Evolutionary conservation across 2,329 filamentous ascomycete species (phyloP), one percentile per base, ranked within the genome.

Genomic region (Aspergillus calidoustus): DNA sequence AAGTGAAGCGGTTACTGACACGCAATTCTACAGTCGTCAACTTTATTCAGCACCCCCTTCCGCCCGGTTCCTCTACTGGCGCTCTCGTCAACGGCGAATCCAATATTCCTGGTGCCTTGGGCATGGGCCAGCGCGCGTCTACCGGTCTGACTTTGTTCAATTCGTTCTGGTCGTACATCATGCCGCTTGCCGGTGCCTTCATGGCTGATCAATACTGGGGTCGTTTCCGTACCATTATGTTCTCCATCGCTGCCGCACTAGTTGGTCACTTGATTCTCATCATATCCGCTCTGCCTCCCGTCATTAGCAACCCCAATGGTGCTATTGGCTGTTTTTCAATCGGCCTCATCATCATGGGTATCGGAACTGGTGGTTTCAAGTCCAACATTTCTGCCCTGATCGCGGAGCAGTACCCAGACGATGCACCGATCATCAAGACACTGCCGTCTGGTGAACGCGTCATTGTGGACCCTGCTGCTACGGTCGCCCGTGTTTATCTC

Each of bases 291-390:
- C 77, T 90, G 1, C 90, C 90, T 0, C 72, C 76, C 3, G 85
- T 90, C 52, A 87, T 92, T 58, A 80, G 83, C 52, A 77, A 87
- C 67, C 76, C 78, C 43, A 82, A 86, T 31, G 79, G 82, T 19
- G 82, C 88, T 1, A 84, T 91, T 43, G 88, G 80, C 2, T 87
- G 86, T 57, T 90, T 92, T 70, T 74, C 89, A 11, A 77, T 87
- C 28, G 86, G 87, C 38, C 83, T 91, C 66, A 77, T 91, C 56
- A 82, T 92, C 70, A 85, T 92, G 69, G 89, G 89, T 19, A 77
- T 91, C 41, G 91, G 91, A 48, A 91, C 89, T 1, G 91, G 91
- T 62, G 89, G 91, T 69, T 92, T 93, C 84, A 93, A 93, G 81
- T 87, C 89, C 66, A 93, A 93, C 73, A 90, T 93, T 50, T 87